phyloP scores from a whole-genome alignment of 2,329 filamentous ascomycete genomes.

The Lasiodiplodia sp. region DNA sequence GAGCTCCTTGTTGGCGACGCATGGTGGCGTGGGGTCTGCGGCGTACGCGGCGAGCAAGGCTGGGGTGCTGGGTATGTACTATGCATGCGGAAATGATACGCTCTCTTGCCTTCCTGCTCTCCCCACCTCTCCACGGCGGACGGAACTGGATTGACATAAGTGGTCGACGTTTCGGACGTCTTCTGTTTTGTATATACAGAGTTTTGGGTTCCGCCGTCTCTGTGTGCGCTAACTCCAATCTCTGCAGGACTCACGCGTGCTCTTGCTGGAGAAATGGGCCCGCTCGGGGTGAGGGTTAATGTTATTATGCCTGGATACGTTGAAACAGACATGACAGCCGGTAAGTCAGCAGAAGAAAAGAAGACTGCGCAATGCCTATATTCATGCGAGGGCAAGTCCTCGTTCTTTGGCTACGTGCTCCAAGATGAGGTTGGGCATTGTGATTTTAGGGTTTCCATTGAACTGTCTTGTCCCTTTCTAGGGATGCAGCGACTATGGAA shows the following conservation, averaged over 20 bases:
- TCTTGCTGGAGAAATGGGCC: slow-evolving; percentile 68
- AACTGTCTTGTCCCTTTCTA: not conserved
- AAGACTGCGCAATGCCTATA: no score
- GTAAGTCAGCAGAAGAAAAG: slow-evolving; percentile 53
- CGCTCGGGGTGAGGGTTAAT: slow-evolving; percentile 74
- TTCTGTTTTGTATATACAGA: not conserved
- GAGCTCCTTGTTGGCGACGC: slow-evolving; percentile 74
- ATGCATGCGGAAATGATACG: slow-evolving; percentile 33
- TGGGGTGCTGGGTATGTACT: slow-evolving; percentile 69
- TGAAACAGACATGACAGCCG: slow-evolving; percentile 77
- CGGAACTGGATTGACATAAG: no score
- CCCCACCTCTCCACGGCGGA: no score
- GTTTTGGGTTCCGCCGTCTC: not conserved
- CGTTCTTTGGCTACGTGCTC: not conserved
- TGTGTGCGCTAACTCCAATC: not conserved
- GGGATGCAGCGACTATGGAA: not conserved
- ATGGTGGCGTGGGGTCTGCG: slow-evolving; percentile 73
- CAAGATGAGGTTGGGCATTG: not conserved
- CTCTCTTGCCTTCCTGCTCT: not conserved
- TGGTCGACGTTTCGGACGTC: not conserved
- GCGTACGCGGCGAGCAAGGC: slow-evolving; percentile 83
- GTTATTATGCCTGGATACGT: slow-evolving; percentile 85
- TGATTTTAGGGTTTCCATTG: not conserved
- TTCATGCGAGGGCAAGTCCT: not conserved
- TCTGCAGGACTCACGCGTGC: slow-evolving; percentile 70